Base-by-base conservation (phyloP, 1,139 yeast species). In the Pichia sp. region DNA sequence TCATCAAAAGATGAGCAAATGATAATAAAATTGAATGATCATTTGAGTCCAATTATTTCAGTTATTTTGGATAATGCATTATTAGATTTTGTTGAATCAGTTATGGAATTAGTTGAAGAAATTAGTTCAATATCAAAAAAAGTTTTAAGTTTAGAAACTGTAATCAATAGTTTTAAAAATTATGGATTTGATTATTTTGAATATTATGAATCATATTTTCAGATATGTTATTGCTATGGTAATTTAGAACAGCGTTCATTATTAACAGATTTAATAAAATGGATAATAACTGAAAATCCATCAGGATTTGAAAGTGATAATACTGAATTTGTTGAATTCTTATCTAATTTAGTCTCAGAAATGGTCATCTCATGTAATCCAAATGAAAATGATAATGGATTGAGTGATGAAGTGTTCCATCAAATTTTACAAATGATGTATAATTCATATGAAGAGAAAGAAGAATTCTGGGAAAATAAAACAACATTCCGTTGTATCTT, bases 131-230 rank as follows among this genome's bases (percentile, higher is more conserved):
- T 69, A 27, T 60, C 73, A 19, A 63, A 68, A 44, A 60, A 57
- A 16, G 57, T 76, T 27, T 31, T 35, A 3, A 46, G 46, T 40
- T 25, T 48, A 14, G 62, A 66, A 33, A 51, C 61, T 19, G 68
- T 71, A 41, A 58, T 74, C 38, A 68, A 65, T 10, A 63, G 76
- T 1, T 74, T 75, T 50, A 76, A 74, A 46, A 70, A 72, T 24
- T 75, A 72, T 55, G 80, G 79, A 2, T 63, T 56, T 41, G 79
- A 74, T 46, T 76, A 69, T 53, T 72, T 68, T 48, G 76, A 72
- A 46, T 63, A 63, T 23, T 74, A 72, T 57, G 65, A 65, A 38
- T 68, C 76, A 19, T 76, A 70, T 53, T 72, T 74, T 46, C 76
- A 72, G 53, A 63, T 69, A 23, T 64, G 74, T 29, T 66, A 73